These are phyloP conservation scores for Trichophaea hybrida DNA, from an alignment of 2,329 filamentous ascomycete species.

Conservation along the genomic window DNA sequence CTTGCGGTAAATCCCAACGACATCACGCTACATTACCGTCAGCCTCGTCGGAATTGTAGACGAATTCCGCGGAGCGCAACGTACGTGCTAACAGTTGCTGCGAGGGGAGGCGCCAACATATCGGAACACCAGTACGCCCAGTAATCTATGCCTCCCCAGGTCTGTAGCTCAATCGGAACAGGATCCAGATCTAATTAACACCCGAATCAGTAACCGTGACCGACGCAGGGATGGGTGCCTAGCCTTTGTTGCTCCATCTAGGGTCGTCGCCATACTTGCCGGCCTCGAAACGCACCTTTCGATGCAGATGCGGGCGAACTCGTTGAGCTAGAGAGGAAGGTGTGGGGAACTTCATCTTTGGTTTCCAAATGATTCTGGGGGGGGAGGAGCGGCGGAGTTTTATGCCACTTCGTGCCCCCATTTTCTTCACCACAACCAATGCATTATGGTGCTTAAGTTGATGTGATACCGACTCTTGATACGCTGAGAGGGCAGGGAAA, in stretches of 20 bases:
- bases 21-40: constrained; percentile 30
- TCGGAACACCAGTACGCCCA: constrained; percentile 39
- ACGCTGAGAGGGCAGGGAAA: too few species aligned
- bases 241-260: constrained; percentile 38
- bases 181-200: constrained; percentile 29
- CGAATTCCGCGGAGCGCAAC: constrained; percentile 10
- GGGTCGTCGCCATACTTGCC: constrained; percentile 31
- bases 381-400: not conserved
- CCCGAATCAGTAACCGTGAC: not conserved
- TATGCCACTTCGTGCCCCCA: too few species aligned
- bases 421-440: too few species aligned
- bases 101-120: constrained; percentile 34
- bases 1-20: constrained; percentile 36
- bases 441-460: too few species aligned
- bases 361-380: not conserved
- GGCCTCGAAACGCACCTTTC: constrained; percentile 31
- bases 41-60: not conserved
- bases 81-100: constrained; percentile 29
- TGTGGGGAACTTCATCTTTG: not conserved
- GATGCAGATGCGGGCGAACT: constrained; percentile 30
- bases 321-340: not conserved
- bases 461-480: too few species aligned
- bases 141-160: constrained; percentile 36
- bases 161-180: constrained; percentile 35
- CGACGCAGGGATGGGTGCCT: not conserved